Percentiles rank a stretch among this genome's conserved stretches.
These are phyloP conservation scores for Lichtheimia ornata DNA, from an alignment of 371 early-diverging fungal genomes.

Conservation along the genomic window DNA sequence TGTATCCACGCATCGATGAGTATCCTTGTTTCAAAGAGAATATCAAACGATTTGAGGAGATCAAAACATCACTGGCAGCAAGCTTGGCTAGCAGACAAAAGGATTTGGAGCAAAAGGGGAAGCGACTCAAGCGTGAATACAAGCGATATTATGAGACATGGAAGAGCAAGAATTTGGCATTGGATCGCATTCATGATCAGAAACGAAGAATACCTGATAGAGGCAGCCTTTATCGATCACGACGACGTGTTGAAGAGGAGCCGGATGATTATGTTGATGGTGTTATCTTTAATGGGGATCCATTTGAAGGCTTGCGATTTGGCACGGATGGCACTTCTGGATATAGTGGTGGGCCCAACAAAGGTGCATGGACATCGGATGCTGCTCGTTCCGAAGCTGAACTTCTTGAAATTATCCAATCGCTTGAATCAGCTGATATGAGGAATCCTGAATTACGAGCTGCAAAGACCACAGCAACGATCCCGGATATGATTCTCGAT, in stretches of 20 bases:
- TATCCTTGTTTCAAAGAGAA: slow-evolving; percentile 67
- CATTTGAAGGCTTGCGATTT: slow-evolving; percentile 42
- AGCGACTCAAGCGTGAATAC: slow-evolving; percentile 35
- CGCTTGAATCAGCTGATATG: slow-evolving; percentile 75
- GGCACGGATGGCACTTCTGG: slow-evolving; percentile 32
- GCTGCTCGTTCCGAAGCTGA: slow-evolving; percentile 85
- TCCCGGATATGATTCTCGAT: slow-evolving; percentile 78
- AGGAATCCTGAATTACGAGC: slow-evolving; percentile 78
- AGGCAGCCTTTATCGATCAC: slow-evolving; percentile 25
- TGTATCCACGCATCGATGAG: slow-evolving; percentile 53
- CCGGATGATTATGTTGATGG: slow-evolving; percentile 47
- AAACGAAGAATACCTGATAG: slow-evolving; percentile 39
- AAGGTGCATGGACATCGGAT: slow-evolving; percentile 66
- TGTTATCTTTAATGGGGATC: slow-evolving; percentile 42
- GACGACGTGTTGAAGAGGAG: slow-evolving; percentile 46
- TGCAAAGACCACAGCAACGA: slow-evolving; percentile 75
- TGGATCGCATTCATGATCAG: slow-evolving; percentile 43
- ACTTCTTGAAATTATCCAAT: slow-evolving; percentile 75
- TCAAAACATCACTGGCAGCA: slow-evolving; percentile 27
- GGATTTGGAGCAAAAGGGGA: slow-evolving; percentile 32
- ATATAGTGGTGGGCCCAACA: slow-evolving; percentile 26
- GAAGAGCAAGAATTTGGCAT: slow-evolving; percentile 40
- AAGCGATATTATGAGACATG: slow-evolving; percentile 36
- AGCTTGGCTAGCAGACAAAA: slow-evolving; percentile 21
- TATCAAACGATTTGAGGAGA: slow-evolving; percentile 25